Evolutionary conservation across 164 flowering plant genomes (phyloP), one percentile per base, ranked within the genome.

Genomic region (Chloranthus sessilifolius): DNA sequence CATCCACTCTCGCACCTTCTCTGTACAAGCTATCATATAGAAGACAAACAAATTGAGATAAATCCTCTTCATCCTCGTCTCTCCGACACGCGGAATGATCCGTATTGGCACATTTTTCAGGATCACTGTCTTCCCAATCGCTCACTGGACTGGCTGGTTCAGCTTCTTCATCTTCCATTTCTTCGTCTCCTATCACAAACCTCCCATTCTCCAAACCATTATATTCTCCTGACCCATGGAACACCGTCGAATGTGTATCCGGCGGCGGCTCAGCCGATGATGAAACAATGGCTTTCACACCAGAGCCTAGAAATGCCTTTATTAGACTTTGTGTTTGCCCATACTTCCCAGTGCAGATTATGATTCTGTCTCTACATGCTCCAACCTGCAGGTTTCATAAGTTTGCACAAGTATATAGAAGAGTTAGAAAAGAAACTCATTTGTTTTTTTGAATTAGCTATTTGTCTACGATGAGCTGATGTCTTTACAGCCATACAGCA

Each of bases 71-170:
- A 21, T 86, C 86, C 19, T 74, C 81, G 17, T 82, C 89, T 76
- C 78, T 74, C 57, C 72, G 56, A 36, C 51, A 52, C 37, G 30
- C 50, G 1, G 70, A 27, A 9, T 44, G 64, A 17, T 76, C 77
- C n/a, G n/a, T n/a, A n/a, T n/a, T n/a, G n/a, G n/a, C 74, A 30
- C 39, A 65, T 62, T 66, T 82, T 64, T 92, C 99, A 3, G 61
- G 60, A 20, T 92, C 99, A 35, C 90, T 94, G 45, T 94, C 99
- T 66, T 94, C 99, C 99, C 99, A 94, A 55, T 89, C 97, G 64
- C 99, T 94, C 14, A 50, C 42, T 35, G 95, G 92, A 62, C 92
- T 84, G 2, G 46, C 34, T 20, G 81, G 83, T 44, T 76, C 87
- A 14, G 15, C 39, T 17, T 76, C 91, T 47, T 84, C 99, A 15